Evolutionary conservation across 306 rosid genomes (phyloP).

Genomic region (Citrullus colocynthis): DNA sequence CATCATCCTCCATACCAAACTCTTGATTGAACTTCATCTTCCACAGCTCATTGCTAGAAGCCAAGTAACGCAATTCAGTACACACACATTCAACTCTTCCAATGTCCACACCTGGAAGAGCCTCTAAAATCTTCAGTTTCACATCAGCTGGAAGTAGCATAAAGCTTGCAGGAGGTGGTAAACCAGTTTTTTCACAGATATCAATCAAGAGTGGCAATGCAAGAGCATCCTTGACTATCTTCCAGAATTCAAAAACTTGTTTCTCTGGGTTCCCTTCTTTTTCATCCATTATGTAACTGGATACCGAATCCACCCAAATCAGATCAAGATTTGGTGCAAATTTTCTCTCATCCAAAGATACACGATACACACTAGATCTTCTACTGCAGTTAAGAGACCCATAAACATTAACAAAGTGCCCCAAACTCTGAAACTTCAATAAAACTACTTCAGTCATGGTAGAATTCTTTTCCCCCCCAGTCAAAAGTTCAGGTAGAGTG

Average conservation of each 20-base stretch:
- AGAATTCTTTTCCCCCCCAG: not conserved
- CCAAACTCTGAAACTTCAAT: constrained; percentile 50
- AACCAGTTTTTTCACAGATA: constrained; percentile 49
- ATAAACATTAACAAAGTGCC: constrained; percentile 41
- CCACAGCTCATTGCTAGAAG: constrained; percentile 48
- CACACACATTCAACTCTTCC: constrained; percentile 38
- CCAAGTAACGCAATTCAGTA: constrained; percentile 37
- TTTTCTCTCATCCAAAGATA: constrained; percentile 34
- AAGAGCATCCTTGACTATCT: constrained; percentile 55
- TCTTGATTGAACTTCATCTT: constrained; percentile 39
- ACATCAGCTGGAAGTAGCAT: constrained; percentile 59
- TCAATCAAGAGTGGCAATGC: constrained; percentile 66
- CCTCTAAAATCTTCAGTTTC: constrained; percentile 48
- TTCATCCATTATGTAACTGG: constrained; percentile 5
- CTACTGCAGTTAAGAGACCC: constrained; percentile 32
- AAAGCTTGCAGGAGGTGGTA: constrained; percentile 51
- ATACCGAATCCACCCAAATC: constrained; percentile 25
- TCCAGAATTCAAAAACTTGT: constrained; percentile 60
- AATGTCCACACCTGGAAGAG: constrained; percentile 41
- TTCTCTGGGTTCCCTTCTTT: constrained; percentile 8
- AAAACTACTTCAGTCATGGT: constrained; percentile 16
- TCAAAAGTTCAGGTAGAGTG: constrained; percentile 44
- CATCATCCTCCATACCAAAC: constrained; percentile 12
- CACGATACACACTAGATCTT: constrained; percentile 24
- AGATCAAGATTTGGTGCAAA: constrained; percentile 24